Evolutionary conservation across 225 moss, liverwort and hornwort genomes (phyloP).

Genomic region (Asterella californica): DNA sequence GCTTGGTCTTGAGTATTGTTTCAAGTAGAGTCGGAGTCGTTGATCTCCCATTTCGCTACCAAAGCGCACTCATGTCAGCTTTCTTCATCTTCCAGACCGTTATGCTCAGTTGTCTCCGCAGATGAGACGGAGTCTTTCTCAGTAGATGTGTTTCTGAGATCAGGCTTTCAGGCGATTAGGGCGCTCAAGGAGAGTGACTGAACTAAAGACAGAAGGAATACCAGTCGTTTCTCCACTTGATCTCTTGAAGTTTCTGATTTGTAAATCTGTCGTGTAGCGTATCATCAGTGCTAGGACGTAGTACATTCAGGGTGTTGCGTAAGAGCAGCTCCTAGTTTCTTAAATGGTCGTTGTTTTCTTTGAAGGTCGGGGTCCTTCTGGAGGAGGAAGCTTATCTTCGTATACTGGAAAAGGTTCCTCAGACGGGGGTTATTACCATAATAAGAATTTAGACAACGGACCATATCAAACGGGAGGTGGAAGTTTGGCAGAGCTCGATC

Average conservation of each 20-base stretch:
- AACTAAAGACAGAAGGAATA: not conserved
- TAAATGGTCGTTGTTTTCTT: conserved; percentile 45
- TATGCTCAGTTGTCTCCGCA: too few relatives aligned
- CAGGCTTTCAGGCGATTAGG: not conserved
- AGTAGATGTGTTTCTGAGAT: not conserved
- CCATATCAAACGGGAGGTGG: conserved; percentile 62
- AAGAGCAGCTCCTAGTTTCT: not conserved
- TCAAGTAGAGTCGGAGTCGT: not conserved
- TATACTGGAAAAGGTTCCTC: conserved; percentile 65
- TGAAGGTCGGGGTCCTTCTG: conserved; percentile 97
- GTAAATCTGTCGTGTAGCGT: not conserved
- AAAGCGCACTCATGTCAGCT: too few relatives aligned
- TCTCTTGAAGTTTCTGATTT: not conserved
- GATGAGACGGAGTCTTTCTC: not conserved
- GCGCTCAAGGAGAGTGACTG: not conserved
- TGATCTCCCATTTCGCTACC: too few relatives aligned
- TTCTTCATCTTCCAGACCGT: too few relatives aligned
- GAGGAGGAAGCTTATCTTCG: conserved; percentile 82
- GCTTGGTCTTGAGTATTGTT: not conserved
- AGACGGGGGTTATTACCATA: conserved; percentile 78
- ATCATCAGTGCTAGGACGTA: not conserved
- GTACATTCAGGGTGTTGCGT: not conserved
- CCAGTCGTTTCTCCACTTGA: not conserved
- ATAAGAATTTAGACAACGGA: conserved; percentile 57
- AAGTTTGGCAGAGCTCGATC: conserved; percentile 57